Percentiles rank a stretch among this genome's conserved stretches.
These are phyloP conservation scores for Pseudisothecium myosuroides DNA, from an alignment of 225 moss, liverwort and hornwort species.

Conservation along the genomic window DNA sequence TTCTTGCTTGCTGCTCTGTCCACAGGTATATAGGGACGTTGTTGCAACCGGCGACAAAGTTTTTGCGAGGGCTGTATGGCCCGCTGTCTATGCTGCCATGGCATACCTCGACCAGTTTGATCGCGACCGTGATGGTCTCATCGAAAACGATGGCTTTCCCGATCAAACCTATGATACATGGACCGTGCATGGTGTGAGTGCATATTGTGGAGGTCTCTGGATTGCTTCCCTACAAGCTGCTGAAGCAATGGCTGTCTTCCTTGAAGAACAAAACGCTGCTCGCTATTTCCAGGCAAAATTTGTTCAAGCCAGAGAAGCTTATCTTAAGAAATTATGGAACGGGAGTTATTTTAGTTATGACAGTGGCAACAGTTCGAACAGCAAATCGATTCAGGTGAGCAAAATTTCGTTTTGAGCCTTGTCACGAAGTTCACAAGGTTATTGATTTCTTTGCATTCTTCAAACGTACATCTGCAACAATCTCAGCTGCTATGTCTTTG, in stretches of 20 bases:
- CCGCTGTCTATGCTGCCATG: conserved; percentile 97
- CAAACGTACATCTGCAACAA: not conserved
- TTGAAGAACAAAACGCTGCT: conserved; percentile 64
- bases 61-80: conserved; percentile 84
- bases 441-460: not conserved
- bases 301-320: conserved; percentile 62
- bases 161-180: conserved; percentile 98
- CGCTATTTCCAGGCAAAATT: conserved; percentile 82
- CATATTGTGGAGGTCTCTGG: conserved; percentile 96
- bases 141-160: conserved; percentile 95
- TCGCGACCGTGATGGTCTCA: conserved; percentile 84
- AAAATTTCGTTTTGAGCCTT: not conserved
- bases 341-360: conserved; percentile 90
- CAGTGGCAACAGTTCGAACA: conserved; percentile 68
- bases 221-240: conserved; percentile 90
- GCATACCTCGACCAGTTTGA: conserved; percentile 98
- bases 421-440: not conserved
- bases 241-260: conserved; percentile 66
- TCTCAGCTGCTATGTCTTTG: not conserved
- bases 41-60: conserved; percentile 79
- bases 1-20: not conserved
- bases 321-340: conserved; percentile 81
- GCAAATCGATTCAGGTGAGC: conserved; percentile 72
- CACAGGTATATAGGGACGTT: conserved; percentile 81
- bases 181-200: conserved; percentile 89